These are phyloP conservation scores for Cladosporium austrohemisphaericum DNA, from an alignment of 2,329 filamentous ascomycete genomes.

Conservation along the genomic window DNA sequence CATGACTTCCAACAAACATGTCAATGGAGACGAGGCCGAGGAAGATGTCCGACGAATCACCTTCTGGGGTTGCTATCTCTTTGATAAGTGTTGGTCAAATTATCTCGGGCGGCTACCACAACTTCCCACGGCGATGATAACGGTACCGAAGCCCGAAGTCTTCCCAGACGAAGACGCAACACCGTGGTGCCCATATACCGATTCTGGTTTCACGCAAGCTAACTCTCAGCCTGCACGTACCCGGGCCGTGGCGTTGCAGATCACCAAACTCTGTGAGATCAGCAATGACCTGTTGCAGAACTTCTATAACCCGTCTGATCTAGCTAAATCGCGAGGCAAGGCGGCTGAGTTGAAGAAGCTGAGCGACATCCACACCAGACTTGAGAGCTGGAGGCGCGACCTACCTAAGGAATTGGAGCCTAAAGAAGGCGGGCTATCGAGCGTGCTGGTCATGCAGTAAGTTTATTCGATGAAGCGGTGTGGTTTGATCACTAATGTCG, in stretches of 20 bases:
- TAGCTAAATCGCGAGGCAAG: conserved; percentile 64
- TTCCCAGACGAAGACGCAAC: conserved; percentile 85
- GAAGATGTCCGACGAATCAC: conserved; percentile 86
- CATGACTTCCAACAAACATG: conserved; percentile 48
- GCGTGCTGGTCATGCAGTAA: conserved; percentile 82
- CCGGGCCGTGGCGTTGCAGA: conserved; percentile 74
- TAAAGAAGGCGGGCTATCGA: conserved; percentile 82
- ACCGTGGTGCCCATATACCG: conserved; percentile 83
- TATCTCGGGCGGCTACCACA: conserved; percentile 90
- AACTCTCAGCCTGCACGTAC: conserved; percentile 78
- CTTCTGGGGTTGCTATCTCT: conserved; percentile 97
- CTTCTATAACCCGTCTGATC: conserved; percentile 78
- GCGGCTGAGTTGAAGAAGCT: conserved; percentile 85
- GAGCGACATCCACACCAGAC: conserved; percentile 81
- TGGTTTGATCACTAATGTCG: conserved; percentile 23
- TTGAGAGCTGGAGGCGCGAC: conserved; percentile 84
- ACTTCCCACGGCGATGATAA: conserved; percentile 73
- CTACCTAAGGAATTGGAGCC: conserved; percentile 84
- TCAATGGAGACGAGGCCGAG: conserved; percentile 65
- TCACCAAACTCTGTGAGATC: conserved; percentile 84
- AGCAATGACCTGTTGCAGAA: conserved; percentile 83
- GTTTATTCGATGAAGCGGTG: conserved; percentile 37
- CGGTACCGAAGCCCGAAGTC: conserved; percentile 83
- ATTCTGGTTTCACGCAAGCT: conserved; percentile 70
- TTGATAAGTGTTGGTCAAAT: conserved; percentile 98